Evolutionary conservation across 73 alveolate genomes (phyloP).

Genomic region (Paraurostyla sp.): DNA sequence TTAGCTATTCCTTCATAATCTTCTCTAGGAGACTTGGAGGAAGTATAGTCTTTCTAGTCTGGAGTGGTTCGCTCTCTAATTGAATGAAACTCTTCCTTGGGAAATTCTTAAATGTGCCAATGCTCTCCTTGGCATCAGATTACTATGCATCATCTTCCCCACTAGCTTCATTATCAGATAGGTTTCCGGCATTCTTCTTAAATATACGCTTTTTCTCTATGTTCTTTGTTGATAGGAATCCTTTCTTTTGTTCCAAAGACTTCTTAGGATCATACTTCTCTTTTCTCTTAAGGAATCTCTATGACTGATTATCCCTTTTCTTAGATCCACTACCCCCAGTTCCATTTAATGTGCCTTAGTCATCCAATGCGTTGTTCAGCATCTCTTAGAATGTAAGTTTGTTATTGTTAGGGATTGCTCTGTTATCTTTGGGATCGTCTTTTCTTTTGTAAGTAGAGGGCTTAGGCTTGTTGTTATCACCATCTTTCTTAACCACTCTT

Average conservation of each 20-base stretch:
- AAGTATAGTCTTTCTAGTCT: not conserved
- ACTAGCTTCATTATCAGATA: not conserved
- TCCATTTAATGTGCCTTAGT: no score
- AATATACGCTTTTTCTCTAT: constrained; percentile 23
- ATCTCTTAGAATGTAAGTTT: constrained; percentile 18
- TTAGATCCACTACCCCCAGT: not conserved
- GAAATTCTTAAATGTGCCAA: constrained; percentile 36
- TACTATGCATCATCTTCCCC: not conserved
- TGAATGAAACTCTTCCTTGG: constrained; percentile 8
- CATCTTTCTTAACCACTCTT: no score
- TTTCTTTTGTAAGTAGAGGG: not conserved
- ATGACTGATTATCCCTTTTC: not conserved
- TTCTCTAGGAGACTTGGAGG: constrained; percentile 31
- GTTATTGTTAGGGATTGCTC: not conserved
- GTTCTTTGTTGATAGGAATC: not conserved
- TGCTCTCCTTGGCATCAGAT: not conserved
- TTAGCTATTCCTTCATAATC: not conserved
- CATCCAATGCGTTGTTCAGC: constrained; percentile 22
- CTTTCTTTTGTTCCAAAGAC: not conserved
- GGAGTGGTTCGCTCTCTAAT: constrained; percentile 12
- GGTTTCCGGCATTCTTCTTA: not conserved
- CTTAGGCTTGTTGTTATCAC: no score
- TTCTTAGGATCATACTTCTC: constrained; percentile 39
- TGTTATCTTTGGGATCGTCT: constrained; percentile 38
- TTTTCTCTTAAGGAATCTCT: constrained; percentile 17